Evolutionary conservation across 1,284 basidiomycete species (phyloP), one percentile per base, ranked within the genome.

Genomic region (Polyporus tsugae): DNA sequence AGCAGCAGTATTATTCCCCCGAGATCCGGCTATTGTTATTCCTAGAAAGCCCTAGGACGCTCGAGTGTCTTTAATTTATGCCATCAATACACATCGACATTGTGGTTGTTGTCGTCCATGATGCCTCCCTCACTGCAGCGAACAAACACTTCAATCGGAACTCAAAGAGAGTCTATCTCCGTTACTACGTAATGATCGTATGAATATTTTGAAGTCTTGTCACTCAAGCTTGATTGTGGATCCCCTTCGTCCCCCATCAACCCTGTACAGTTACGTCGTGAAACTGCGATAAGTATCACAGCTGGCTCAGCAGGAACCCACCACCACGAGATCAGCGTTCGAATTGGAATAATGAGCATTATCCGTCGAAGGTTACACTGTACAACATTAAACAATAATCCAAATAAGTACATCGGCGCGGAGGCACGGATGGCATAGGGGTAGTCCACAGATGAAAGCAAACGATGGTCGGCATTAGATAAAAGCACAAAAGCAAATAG

Each of bases 351-450:
- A 58, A 58, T 36, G 19, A 38, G 57, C 58, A 75, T 72, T 72
- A 75, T 61, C 63, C 11, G 13, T 60, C 22, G 67, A 66, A 71
- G 70, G 69, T 70, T 76, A 74, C 73, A 75, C 72, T 74, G 72
- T 77, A 77, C 76, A 77, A 75, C 75, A 76, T 73, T 74, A 72
- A 65, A 72, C 49, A 74, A 69, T 64, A 68, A 71, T 73, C 73
- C 74, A 72, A 64, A 73, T 75, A 72, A 64, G 72, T 75, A 75
- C 75, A 76, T 68, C 70, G 69, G 63, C 68, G 68, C 33, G 62
- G 39, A 64, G 67, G 62, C n/a, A 49, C 46, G 41, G 1, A 41
- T 15, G 13, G 41, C 41, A 22, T 25, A 49, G 11, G 3, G 22
- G 25, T 49, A 25, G 65, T 68, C 67, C 57, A 71, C 38, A 60